phyloP scores from a whole-genome alignment of 805 yeast genomes.

The Candida qinlingensis region DNA sequence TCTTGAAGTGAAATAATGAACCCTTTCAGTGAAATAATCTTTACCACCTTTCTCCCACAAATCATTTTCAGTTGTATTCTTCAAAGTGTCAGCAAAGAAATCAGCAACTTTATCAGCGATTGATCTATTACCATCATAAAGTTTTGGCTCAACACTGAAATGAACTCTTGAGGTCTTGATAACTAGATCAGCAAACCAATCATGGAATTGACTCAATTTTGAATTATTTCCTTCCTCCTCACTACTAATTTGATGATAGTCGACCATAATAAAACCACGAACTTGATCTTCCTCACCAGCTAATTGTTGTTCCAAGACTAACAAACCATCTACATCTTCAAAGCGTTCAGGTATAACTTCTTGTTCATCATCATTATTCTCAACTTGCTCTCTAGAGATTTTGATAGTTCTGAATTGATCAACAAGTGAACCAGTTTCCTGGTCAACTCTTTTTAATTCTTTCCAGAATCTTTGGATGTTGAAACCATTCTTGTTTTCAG shows the following conservation, averaged over 20 bases:
- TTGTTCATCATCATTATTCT: constrained; percentile 2
- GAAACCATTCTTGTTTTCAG: constrained; percentile 30
- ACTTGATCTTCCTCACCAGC: constrained; percentile 26
- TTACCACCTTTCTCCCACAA: constrained; percentile 46
- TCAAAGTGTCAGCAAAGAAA: constrained; percentile 41
- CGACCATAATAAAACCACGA: constrained; percentile 34
- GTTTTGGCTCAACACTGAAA: constrained; percentile 16
- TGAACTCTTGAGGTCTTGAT: constrained; percentile 31
- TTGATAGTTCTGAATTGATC: not conserved
- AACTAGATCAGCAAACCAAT: constrained; percentile 35
- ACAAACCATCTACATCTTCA: constrained; percentile 20
- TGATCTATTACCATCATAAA: constrained; percentile 9
- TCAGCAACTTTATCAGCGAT: constrained; percentile 32
- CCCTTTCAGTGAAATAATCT: constrained; percentile 35
- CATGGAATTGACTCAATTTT: constrained; percentile 18
- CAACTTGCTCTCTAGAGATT: constrained; percentile 6
- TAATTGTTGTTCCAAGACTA: constrained; percentile 29
- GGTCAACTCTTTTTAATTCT: not conserved
- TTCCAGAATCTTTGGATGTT: constrained; percentile 27
- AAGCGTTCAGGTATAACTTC: constrained; percentile 12
- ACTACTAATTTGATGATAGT: constrained; percentile 12
- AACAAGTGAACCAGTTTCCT: not conserved
- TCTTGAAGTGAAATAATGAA: constrained; percentile 45
- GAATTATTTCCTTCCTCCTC: constrained; percentile 22
- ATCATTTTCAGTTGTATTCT: constrained; percentile 41